Conservation (phyloP, 352 stramenopile species). For the Phytophthora kernoviae region DNA sequence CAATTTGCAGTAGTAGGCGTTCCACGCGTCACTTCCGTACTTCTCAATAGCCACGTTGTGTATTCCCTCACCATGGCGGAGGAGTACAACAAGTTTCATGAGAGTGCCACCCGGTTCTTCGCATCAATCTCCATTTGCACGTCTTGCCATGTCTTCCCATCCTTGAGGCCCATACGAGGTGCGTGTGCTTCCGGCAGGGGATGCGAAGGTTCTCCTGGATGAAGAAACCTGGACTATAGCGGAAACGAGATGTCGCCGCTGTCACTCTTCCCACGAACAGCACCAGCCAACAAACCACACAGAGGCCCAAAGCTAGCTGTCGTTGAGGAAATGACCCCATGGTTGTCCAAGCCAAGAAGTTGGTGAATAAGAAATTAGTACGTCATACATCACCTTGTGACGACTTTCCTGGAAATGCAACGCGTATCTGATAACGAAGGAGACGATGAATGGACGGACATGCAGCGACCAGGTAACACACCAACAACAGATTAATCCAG, state of each 20-base stretch:
- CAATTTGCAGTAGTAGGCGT: slow-evolving; percentile 30
- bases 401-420: no score
- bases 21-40: slow-evolving; percentile 34
- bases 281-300: slow-evolving; percentile 1
- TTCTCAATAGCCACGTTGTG: slow-evolving; percentile 36
- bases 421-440: neutral
- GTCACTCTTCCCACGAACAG: slow-evolving; percentile 11
- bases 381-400: no score
- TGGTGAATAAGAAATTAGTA: no score
- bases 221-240: slow-evolving; percentile 26
- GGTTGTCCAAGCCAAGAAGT: no score
- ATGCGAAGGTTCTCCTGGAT: slow-evolving; percentile 17
- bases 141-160: slow-evolving; percentile 33
- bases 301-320: neutral
- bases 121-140: slow-evolving; percentile 19
- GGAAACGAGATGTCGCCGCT: slow-evolving; percentile 6
- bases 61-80: slow-evolving; percentile 33
- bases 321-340: neutral
- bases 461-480: no score
- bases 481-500: no score
- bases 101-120: slow-evolving; percentile 4
- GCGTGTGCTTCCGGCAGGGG: slow-evolving; percentile 15
- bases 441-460: slow-evolving; percentile 10
- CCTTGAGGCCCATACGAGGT: slow-evolving; percentile 29
- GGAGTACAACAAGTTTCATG: slow-evolving; percentile 31